Evolutionary conservation across 805 yeast genomes (phyloP).

Genomic region (Candida tallmaniae): DNA sequence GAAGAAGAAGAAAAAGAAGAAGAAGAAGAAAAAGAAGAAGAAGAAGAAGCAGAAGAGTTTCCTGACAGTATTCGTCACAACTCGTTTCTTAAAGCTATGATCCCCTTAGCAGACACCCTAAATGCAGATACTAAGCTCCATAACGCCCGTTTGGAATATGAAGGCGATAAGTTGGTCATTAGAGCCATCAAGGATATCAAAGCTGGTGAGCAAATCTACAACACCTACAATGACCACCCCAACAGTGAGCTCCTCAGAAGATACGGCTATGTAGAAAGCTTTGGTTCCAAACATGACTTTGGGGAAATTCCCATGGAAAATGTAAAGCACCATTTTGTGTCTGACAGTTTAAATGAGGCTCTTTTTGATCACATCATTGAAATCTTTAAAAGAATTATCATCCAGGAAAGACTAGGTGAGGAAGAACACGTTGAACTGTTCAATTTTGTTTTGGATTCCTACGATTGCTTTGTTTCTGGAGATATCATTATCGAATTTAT

Average conservation of each 20-base stretch:
- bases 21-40: not conserved
- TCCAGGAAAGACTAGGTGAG: constrained; percentile 33
- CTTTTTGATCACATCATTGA: constrained; percentile 34
- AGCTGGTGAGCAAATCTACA: constrained; percentile 72
- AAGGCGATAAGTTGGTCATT: constrained; percentile 58
- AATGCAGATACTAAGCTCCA: constrained; percentile 77
- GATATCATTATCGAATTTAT: constrained; percentile 58
- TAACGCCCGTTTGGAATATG: constrained; percentile 68
- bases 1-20: constrained; percentile 1
- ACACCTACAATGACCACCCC: constrained; percentile 87
- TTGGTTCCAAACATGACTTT: constrained; percentile 71
- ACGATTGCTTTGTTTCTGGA: constrained; percentile 57
- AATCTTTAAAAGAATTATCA: constrained; percentile 18
- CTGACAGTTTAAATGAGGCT: constrained; percentile 15
- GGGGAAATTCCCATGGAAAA: constrained; percentile 60
- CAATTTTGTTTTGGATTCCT: constrained; percentile 48
- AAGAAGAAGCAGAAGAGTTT: constrained; percentile 8
- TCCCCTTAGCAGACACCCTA: constrained; percentile 86
- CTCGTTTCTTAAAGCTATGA: constrained; percentile 70
- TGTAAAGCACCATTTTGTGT: constrained; percentile 35
- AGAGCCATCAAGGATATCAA: constrained; percentile 56
- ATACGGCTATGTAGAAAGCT: constrained; percentile 83
- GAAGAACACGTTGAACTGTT: constrained; percentile 40
- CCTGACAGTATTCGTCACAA: constrained; percentile 17
- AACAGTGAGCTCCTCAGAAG: constrained; percentile 86